A percentile compares a stretch with the other conserved stretches of the same genome.
Evolutionary conservation across 2,329 filamentous ascomycete genomes (phyloP).

Genomic region (Alternaria angustiovoidea): DNA sequence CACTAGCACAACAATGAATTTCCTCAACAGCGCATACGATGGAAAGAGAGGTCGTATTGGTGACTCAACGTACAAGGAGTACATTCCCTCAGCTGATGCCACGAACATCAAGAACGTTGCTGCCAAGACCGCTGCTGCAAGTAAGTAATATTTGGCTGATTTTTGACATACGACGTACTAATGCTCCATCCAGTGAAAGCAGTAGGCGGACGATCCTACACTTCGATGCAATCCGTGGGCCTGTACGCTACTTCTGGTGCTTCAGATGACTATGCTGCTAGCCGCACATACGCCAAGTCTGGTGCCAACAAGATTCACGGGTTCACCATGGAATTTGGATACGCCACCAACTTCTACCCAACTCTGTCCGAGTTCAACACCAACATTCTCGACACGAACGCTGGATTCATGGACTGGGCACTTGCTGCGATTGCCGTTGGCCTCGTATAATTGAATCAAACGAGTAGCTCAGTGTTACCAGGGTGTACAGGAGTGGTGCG

Average conservation of each 20-base stretch:
- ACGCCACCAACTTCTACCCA: constrained; percentile 53
- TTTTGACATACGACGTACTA: neutral
- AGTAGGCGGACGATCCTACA: constrained; percentile 49
- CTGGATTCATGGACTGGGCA: constrained; percentile 53
- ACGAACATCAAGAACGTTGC: constrained; percentile 46
- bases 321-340: constrained; percentile 38
- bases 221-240: constrained; percentile 44
- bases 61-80: constrained; percentile 62
- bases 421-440: constrained; percentile 48
- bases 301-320: constrained; percentile 53
- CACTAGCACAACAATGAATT: constrained; percentile 58
- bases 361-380: constrained; percentile 51
- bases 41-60: constrained; percentile 59
- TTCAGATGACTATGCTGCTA: constrained; percentile 52
- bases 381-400: constrained; percentile 53
- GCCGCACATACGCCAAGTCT: constrained; percentile 44
- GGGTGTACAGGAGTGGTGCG: neutral
- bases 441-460: constrained; percentile 16
- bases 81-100: constrained; percentile 49
- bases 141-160: neutral
- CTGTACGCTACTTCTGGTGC: constrained; percentile 51
- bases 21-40: constrained; percentile 62
- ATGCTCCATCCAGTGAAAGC: constrained; percentile 39
- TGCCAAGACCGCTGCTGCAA: constrained; percentile 42
- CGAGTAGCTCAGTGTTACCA: neutral